A percentile compares a stretch with the other conserved stretches of the same genome.
phyloP scores from a whole-genome alignment of 768 basidiomycete genomes.

The Melanogaster broomeanus region DNA sequence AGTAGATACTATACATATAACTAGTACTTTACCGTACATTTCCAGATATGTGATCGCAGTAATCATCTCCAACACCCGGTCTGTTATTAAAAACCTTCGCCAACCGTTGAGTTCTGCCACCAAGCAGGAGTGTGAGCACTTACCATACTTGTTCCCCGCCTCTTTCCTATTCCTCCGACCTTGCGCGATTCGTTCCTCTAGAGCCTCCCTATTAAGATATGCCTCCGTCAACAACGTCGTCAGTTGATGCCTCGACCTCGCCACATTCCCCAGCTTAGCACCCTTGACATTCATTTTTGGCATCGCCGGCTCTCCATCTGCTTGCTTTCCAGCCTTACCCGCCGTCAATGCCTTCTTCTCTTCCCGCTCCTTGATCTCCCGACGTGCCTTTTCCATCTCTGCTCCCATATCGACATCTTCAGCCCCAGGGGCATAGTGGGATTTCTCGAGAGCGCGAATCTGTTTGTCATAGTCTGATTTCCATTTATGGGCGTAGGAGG shows the following conservation, averaged over 20 bases:
- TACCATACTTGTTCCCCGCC: conserved; percentile 91
- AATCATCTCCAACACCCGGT: not conserved
- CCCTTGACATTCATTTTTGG: conserved; percentile 88
- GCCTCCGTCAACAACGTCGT: conserved; percentile 81
- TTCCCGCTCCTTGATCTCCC: conserved; percentile 74
- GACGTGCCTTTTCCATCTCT: conserved; percentile 79
- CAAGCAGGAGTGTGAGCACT: conserved; percentile 15
- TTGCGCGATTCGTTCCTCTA: conserved; percentile 85
- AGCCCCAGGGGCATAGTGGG: conserved; percentile 55
- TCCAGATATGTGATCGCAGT: not conserved
- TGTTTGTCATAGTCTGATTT: conserved; percentile 69
- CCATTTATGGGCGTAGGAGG: conserved; percentile 71
- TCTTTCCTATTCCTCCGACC: conserved; percentile 83
- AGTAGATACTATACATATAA: conserved; percentile 20
- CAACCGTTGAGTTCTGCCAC: not conserved
- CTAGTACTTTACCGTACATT: not conserved
- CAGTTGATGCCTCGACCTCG: conserved; percentile 75
- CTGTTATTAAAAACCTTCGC: conserved; percentile 24
- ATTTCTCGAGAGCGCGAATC: conserved; percentile 73
- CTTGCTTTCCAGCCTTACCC: conserved; percentile 43
- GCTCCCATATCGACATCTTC: conserved; percentile 63
- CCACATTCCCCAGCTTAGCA: conserved; percentile 68
- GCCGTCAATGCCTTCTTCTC: conserved; percentile 74
- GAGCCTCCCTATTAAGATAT: conserved; percentile 76
- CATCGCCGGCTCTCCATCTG: conserved; percentile 48